These are phyloP conservation scores for Pyrus pyrifolia DNA, from an alignment of 306 rosid genomes.

Conservation along the genomic window DNA sequence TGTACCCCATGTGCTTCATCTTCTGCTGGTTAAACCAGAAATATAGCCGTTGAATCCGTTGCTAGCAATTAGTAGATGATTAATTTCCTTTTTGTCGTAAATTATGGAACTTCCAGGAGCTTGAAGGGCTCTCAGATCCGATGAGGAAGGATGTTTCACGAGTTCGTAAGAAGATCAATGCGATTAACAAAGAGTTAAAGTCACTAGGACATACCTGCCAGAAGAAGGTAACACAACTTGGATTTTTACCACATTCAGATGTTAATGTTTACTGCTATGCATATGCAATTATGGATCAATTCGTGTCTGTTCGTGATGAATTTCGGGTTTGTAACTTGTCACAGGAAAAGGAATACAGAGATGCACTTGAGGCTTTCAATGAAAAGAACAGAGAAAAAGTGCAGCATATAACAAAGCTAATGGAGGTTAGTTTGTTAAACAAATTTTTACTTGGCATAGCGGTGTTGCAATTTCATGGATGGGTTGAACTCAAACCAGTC, in stretches of 20 bases:
- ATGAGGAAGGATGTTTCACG: slow-evolving; percentile 80
- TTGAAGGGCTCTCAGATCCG: slow-evolving; percentile 87
- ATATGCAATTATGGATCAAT: background rate
- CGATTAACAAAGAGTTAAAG: slow-evolving; percentile 87
- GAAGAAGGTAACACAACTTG: slow-evolving; percentile 55
- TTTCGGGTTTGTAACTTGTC: slow-evolving; percentile 8
- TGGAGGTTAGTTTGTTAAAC: slow-evolving; percentile 48
- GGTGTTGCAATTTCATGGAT: background rate
- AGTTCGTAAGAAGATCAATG: slow-evolving; percentile 84
- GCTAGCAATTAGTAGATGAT: background rate
- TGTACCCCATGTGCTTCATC: background rate
- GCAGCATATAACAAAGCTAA: slow-evolving; percentile 62
- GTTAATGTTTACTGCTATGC: background rate
- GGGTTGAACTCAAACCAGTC: background rate
- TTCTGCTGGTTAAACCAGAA: background rate
- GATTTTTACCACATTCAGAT: background rate
- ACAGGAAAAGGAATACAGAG: slow-evolving; percentile 93
- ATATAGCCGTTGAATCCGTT: background rate
- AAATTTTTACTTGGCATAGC: background rate
- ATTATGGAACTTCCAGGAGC: slow-evolving; percentile 51
- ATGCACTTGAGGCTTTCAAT: slow-evolving; percentile 60
- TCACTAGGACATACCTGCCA: slow-evolving; percentile 93
- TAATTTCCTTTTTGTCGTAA: background rate
- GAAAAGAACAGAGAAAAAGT: slow-evolving; percentile 90
- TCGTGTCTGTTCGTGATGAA: background rate